These are phyloP conservation scores for Zizania palustris DNA, from an alignment of 202 grass and related monocot species.

Conservation along the genomic window DNA sequence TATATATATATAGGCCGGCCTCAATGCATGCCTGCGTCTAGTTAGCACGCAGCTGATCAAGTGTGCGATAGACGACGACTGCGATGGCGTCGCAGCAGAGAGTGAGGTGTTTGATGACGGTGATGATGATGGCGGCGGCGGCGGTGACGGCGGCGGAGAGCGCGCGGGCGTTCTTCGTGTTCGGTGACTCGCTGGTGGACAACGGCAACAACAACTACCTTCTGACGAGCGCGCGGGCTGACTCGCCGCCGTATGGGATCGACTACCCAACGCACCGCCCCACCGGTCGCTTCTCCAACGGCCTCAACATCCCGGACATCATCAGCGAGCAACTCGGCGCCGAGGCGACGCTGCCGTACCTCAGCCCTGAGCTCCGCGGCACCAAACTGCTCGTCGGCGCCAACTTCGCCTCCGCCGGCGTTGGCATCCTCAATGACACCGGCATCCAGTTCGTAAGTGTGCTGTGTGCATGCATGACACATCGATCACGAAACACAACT, in stretches of 20 bases:
- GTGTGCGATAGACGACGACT: too few species aligned
- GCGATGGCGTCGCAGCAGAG: too few species aligned
- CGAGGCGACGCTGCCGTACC: conserved; percentile 71
- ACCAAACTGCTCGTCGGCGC: conserved; percentile 78
- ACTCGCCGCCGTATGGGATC: conserved; percentile 77
- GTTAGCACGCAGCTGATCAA: too few species aligned
- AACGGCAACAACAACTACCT: conserved; percentile 60
- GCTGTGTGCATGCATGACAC: background rate
- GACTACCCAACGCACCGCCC: conserved; percentile 67
- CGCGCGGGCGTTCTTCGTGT: conserved; percentile 73
- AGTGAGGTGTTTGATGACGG: background rate
- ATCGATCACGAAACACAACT: too few species aligned
- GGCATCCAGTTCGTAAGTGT: conserved; percentile 77
- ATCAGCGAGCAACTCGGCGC: conserved; percentile 82
- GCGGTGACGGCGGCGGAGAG: conserved; percentile 35
- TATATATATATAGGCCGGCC: conserved; percentile 3
- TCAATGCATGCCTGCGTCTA: too few species aligned
- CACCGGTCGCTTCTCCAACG: conserved; percentile 83
- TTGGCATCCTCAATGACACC: conserved; percentile 95
- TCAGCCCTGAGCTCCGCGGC: conserved; percentile 66
- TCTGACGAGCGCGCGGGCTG: conserved; percentile 62
- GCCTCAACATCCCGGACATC: conserved; percentile 81
- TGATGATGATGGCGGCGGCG: background rate
- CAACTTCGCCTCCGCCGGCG: conserved; percentile 91
- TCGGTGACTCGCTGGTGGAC: too few species aligned